phyloP scores from a whole-genome alignment of 257 asterid species.

The Henckelia pumila region DNA sequence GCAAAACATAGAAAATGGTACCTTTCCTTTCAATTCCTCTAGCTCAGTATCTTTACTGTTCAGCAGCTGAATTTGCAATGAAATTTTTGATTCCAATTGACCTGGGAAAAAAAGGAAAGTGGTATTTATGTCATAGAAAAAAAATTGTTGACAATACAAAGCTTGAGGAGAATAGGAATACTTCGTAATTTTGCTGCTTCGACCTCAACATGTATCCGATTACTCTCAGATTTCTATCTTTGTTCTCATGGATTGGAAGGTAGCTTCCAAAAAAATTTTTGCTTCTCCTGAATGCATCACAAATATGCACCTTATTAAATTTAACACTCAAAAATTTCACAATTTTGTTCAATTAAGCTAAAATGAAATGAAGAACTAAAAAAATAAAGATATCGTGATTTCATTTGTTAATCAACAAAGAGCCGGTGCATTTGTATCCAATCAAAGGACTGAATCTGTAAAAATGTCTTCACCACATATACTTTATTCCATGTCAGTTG shows the following conservation, averaged over 20 bases:
- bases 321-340: constrained; percentile 12
- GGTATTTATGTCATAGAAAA: constrained; percentile 18
- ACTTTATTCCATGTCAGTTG: constrained; percentile 1
- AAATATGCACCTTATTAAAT: constrained; percentile 22
- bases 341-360: neutral
- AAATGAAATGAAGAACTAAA: neutral
- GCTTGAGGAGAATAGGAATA: constrained; percentile 30
- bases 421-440: neutral
- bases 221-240: constrained; percentile 91
- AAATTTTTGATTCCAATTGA: constrained; percentile 82
- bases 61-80: constrained; percentile 64
- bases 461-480: neutral
- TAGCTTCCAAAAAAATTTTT: constrained; percentile 65
- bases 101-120: constrained; percentile 47
- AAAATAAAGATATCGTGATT: neutral
- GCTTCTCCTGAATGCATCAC: constrained; percentile 59
- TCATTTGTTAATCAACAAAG: constrained; percentile 18
- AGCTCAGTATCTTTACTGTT: constrained; percentile 74
- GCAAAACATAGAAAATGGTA: constrained; percentile 23
- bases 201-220: constrained; percentile 79
- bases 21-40: constrained; percentile 66
- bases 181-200: constrained; percentile 92
- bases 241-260: constrained; percentile 60
- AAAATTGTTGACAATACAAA: constrained; percentile 4
- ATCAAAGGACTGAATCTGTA: constrained; percentile 7